Base-by-base conservation (phyloP, 2,329 filamentous ascomycete genomes). In the Calonectria hongkongensis region DNA sequence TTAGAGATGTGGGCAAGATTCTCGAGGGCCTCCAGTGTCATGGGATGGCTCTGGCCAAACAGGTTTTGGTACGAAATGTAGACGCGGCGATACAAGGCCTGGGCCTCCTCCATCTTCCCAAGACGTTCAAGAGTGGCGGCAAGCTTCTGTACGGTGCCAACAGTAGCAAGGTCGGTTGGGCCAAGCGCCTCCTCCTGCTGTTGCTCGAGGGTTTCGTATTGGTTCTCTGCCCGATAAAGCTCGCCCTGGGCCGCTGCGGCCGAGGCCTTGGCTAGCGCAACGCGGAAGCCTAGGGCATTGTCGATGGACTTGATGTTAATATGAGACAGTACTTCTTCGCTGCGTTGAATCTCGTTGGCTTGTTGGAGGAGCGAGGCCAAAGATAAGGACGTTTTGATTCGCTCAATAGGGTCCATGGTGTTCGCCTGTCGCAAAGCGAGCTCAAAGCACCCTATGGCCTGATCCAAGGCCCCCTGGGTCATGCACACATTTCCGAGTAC, bases 1-100 rank as follows among this genome's bases (percentile, higher is more conserved):
- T 47, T 66, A 5, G 73, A 79, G 25, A 78, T 75, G 66, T 76
- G 58, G 33, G 80, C 79, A 33, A 82, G 75, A 54, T 78, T 74
- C 43, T 82, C 80, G 18, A 81, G 78, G 3, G 79, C 78, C 28
- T 79, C 75, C 10, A 82, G 73, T 9, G 80, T 79, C 68, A 80
- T 79, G 33, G 78, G 77, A 28, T 81, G 78, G 64, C 71, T 72
- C 36, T 74, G 75, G 48, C 79, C 78, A 69, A 80, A 78, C 50
- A 75, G 73, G 43, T 75, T 81, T 50, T 78, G 69, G 36, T 71
- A 71, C 27, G 69, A 67, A 15, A 71, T 71, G 63, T 63, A 71
- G 45, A 71, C 69, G 27, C 69, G 69, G 54, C 69, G 69, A 15
- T 71, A 66, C 36, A 71, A 18, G 15, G 69, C 69, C 64, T 71